Evolutionary conservation across 352 stramenopile species (phyloP), one percentile per base, ranked within the genome.

Genomic region (Globisporangium rhizosaccharum): DNA sequence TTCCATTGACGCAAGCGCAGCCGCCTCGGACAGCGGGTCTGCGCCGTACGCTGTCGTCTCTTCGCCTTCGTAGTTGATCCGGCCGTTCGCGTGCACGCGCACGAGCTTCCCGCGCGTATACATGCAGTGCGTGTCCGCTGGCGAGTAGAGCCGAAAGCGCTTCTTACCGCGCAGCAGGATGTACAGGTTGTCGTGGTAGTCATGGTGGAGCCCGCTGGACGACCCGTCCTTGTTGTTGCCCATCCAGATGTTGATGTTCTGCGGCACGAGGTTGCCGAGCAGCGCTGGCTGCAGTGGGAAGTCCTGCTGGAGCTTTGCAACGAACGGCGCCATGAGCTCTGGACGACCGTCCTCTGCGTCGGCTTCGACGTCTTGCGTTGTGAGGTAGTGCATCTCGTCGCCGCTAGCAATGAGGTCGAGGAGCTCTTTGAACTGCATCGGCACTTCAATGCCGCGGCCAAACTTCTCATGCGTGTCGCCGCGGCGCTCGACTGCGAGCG

Each of bases 161-260:
- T 99, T 99, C 53, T 74, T 83, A 25, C 97, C 97, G 37, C 82
- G 72, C 44, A 98, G 64, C 25, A 99, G 51, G 46, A 98, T 84
- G 75, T 99, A 99, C 28, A 99, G 66, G 67, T 99, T 99, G 79
- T 99, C 97, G 71, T 99, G 97, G 85, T 98, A 98, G 72, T 99
- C 97, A 65, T 99, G 97, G 73, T 99, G 97, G 37, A 99, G 79
- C 1, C 97, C 97, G 12, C 80, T 92, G 14, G 79, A 95, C 26
- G 80, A 93, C 11, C 80, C 85, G 46, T 82, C 76, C 65, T 73
- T 77, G 64, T 83, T 92, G 66, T 89, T 88, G 20, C 96, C 96
- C 82, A 98, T 97, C 97, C 97, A 99, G 56, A 99, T 73, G 76
- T 99, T 99, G 65, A 98, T 92, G 62, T 97, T 98, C 60, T 96